Percentiles rank a stretch among this genome's conserved stretches.
phyloP scores from a whole-genome alignment of 2,329 filamentous ascomycete species.

The Fusarium tupiense region DNA sequence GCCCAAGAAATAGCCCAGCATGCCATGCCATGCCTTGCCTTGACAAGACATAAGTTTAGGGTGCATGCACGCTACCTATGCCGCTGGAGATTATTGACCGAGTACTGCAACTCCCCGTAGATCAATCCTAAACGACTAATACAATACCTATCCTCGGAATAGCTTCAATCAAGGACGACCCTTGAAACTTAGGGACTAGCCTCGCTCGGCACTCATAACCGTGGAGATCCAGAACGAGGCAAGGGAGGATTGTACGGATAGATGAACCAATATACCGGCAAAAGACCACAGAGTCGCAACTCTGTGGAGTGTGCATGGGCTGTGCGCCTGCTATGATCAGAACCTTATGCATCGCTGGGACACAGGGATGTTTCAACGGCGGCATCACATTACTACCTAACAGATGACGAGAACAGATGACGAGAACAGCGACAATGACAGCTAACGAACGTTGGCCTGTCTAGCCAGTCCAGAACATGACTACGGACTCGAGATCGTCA shows the following conservation, averaged over 20 bases:
- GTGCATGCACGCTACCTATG: neutral
- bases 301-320: conserved; percentile 23
- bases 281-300: conserved; percentile 6
- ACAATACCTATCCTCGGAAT: neutral
- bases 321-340: conserved; percentile 26
- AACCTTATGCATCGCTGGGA: conserved; percentile 27
- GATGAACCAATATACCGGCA: conserved; percentile 12
- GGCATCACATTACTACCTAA: neutral
- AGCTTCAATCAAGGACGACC: neutral
- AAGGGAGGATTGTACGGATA: neutral
- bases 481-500: neutral
- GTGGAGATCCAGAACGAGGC: neutral
- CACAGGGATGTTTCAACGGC: conserved; percentile 19
- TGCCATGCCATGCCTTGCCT: neutral
- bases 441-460: neutral
- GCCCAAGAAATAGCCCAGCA: neutral
- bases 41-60: conserved; percentile 5
- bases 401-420: neutral
- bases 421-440: neutral
- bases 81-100: neutral
- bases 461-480: neutral
- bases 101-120: conserved; percentile 2
- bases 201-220: neutral
- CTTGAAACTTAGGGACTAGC: conserved; percentile 7
- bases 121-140: neutral